phyloP scores from a whole-genome alignment of 2,329 filamentous ascomycete species.

The Botrytis tulipae region DNA sequence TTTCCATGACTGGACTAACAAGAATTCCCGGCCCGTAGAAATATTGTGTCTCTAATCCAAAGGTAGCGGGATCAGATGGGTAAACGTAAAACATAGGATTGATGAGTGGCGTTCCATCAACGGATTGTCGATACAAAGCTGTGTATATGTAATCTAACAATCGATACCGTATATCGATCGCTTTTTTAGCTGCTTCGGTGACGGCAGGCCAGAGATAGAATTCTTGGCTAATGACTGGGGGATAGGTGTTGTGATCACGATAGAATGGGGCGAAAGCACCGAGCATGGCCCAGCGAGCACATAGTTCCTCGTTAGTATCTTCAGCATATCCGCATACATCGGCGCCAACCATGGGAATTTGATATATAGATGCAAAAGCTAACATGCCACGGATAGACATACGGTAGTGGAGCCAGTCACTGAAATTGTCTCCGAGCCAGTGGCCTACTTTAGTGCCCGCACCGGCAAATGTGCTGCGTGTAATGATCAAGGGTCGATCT shows the following conservation, averaged over 20 bases:
- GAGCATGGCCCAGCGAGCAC: constrained; percentile 71
- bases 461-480: constrained; percentile 72
- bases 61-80: constrained; percentile 49
- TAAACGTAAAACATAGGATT: constrained; percentile 73
- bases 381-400: constrained; percentile 58
- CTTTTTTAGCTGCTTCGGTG: constrained; percentile 61
- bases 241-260: constrained; percentile 65
- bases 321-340: constrained; percentile 77
- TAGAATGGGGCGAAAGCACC: constrained; percentile 75
- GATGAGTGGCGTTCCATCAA: constrained; percentile 62
- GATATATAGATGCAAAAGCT: constrained; percentile 62
- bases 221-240: constrained; percentile 58
- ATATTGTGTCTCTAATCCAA: constrained; percentile 49
- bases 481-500: constrained; percentile 68
- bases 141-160: constrained; percentile 82
- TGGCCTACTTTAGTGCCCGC: constrained; percentile 63
- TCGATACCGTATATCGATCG: constrained; percentile 70
- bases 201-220: constrained; percentile 69
- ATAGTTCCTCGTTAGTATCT: constrained; percentile 66
- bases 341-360: constrained; percentile 65
- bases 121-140: constrained; percentile 57
- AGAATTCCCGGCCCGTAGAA: constrained; percentile 51
- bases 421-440: constrained; percentile 60
- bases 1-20: constrained; percentile 49
- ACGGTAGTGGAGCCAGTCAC: constrained; percentile 58